Conservation (phyloP, 306 rosid genomes). For the Fagus crenata region DNA sequence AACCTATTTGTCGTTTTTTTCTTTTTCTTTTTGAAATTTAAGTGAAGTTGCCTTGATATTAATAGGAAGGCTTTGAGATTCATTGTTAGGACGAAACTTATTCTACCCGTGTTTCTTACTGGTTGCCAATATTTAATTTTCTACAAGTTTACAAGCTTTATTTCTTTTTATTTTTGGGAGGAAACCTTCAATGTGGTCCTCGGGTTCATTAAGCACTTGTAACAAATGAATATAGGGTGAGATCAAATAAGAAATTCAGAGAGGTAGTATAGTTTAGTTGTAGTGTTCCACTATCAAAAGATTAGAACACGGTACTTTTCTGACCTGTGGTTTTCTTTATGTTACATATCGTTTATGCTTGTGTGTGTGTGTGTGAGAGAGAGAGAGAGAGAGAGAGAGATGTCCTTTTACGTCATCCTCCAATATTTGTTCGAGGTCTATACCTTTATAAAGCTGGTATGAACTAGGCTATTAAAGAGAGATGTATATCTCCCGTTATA, state of each 20-base stretch:
- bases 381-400: neutral
- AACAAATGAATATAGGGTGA: too few relatives aligned
- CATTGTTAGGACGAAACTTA: conserved; percentile 4
- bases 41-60: conserved; percentile 28
- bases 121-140: neutral
- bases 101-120: neutral
- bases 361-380: neutral
- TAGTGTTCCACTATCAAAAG: neutral
- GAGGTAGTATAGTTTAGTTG: neutral
- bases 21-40: conserved; percentile 30
- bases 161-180: neutral
- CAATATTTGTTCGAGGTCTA: neutral
- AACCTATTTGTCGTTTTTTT: too few relatives aligned
- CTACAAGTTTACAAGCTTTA: neutral
- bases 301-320: neutral
- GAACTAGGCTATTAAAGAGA: too few relatives aligned
- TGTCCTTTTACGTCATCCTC: neutral
- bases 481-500: neutral
- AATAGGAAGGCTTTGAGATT: conserved; percentile 3
- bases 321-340: neutral
- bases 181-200: neutral
- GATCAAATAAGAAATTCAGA: neutral
- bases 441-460: neutral
- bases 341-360: neutral
- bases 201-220: too few relatives aligned